Evolutionary conservation across 2,329 filamentous ascomycete genomes (phyloP).

Genomic region (Colletotrichum endophyticum): DNA sequence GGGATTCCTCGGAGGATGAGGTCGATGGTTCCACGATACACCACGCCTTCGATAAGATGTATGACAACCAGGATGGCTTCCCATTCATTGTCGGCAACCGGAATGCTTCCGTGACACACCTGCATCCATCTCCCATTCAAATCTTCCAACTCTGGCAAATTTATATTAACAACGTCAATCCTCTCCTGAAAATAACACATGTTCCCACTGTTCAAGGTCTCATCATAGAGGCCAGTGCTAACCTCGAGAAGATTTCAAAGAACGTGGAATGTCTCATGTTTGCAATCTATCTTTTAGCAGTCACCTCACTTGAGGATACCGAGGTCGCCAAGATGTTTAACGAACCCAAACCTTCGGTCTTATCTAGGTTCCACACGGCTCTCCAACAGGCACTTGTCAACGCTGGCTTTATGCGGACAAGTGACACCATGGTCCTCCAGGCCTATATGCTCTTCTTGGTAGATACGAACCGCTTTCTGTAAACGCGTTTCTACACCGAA

Average conservation of each 20-base stretch:
- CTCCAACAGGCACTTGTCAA: slow-evolving; percentile 70
- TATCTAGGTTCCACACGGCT: slow-evolving; percentile 59
- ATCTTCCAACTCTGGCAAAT: slow-evolving; percentile 72
- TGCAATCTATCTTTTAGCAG: slow-evolving; percentile 63
- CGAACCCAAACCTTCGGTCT: slow-evolving; percentile 54
- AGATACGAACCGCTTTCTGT: slow-evolving; percentile 23
- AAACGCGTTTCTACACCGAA: not conserved
- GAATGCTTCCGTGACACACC: slow-evolving; percentile 45
- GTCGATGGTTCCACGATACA: slow-evolving; percentile 60
- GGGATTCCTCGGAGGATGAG: slow-evolving; percentile 65
- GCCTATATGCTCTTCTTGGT: slow-evolving; percentile 72
- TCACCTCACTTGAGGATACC: slow-evolving; percentile 62
- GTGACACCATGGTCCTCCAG: slow-evolving; percentile 70
- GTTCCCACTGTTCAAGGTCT: slow-evolving; percentile 68
- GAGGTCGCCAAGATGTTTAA: slow-evolving; percentile 58
- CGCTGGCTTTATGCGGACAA: slow-evolving; percentile 69
- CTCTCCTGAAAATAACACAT: slow-evolving; percentile 71
- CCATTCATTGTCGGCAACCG: slow-evolving; percentile 59
- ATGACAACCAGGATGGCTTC: slow-evolving; percentile 59
- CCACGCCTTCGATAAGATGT: slow-evolving; percentile 65
- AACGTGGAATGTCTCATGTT: slow-evolving; percentile 73
- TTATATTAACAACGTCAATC: slow-evolving; percentile 73
- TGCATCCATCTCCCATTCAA: slow-evolving; percentile 61
- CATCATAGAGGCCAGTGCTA: slow-evolving; percentile 65
- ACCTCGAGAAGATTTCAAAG: slow-evolving; percentile 57